phyloP scores from a whole-genome alignment of 2,329 filamentous ascomycete species.

The Didymella glomerata region DNA sequence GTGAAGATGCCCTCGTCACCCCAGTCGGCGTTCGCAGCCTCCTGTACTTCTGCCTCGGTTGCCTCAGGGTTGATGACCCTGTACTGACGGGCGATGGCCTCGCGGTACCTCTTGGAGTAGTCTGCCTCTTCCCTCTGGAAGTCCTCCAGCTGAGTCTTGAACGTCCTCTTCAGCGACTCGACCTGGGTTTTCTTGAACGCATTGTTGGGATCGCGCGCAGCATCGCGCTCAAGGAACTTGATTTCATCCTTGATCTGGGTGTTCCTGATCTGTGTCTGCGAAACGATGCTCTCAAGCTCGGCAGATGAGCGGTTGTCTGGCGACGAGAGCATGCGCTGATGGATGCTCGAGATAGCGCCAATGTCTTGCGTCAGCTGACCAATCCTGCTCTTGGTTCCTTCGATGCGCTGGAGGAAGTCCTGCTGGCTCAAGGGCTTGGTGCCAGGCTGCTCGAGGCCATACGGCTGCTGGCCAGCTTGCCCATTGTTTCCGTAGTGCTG shows the following conservation, averaged over 20 bases:
- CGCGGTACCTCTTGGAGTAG: slow-evolving; percentile 75
- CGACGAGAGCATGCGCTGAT: slow-evolving; percentile 75
- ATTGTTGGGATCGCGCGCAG: slow-evolving; percentile 69
- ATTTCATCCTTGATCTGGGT: slow-evolving; percentile 81
- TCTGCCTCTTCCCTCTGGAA: slow-evolving; percentile 76
- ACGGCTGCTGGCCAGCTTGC: slow-evolving; percentile 27
- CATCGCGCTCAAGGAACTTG: slow-evolving; percentile 76
- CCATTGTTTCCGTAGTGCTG: slow-evolving; percentile 29
- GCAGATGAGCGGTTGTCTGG: slow-evolving; percentile 63
- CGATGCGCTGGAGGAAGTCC: slow-evolving; percentile 74
- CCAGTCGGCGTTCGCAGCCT: slow-evolving; percentile 76
- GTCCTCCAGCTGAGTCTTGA: slow-evolving; percentile 74
- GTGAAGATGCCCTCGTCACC: slow-evolving; percentile 83
- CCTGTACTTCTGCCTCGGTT: slow-evolving; percentile 73
- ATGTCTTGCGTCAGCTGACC: slow-evolving; percentile 71
- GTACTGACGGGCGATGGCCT: slow-evolving; percentile 82
- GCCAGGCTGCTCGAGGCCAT: slow-evolving; percentile 63
- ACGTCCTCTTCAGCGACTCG: slow-evolving; percentile 73
- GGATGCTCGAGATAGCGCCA: slow-evolving; percentile 71
- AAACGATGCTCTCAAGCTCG: slow-evolving; percentile 72
- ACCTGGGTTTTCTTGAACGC: slow-evolving; percentile 75
- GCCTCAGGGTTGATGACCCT: slow-evolving; percentile 83
- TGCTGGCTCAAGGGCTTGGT: slow-evolving; percentile 63
- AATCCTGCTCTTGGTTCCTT: slow-evolving; percentile 73
- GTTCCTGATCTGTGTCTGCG: slow-evolving; percentile 76